A percentile compares a stretch with the other conserved stretches of the same genome.
Conservation (phyloP, 1,139 yeast species). For the Meyerozyma elateridarum region DNA sequence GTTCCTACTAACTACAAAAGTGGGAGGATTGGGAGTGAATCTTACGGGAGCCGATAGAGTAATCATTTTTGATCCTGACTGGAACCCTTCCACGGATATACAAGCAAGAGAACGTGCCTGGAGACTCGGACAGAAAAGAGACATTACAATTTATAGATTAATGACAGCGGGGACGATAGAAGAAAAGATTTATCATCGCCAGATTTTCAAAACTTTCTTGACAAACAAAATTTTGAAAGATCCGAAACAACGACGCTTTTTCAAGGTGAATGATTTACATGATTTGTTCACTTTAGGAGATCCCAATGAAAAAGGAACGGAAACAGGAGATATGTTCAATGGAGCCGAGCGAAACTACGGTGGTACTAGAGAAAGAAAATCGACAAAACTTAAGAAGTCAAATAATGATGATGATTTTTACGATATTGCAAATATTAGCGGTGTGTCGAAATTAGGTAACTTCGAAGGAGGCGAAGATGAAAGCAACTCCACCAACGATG, state of each 20-base stretch:
- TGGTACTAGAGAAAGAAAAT: slow-evolving; percentile 25
- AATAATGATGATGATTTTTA: slow-evolving; percentile 52
- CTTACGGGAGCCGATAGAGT: slow-evolving; percentile 94
- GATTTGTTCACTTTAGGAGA: slow-evolving; percentile 85
- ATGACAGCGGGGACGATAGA: slow-evolving; percentile 96
- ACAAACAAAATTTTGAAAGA: slow-evolving; percentile 93
- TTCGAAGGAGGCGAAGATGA: slow-evolving; percentile 42
- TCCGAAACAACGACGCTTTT: slow-evolving; percentile 90
- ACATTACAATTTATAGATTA: slow-evolving; percentile 85
- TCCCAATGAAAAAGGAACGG: slow-evolving; percentile 59
- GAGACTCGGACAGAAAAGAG: slow-evolving; percentile 92
- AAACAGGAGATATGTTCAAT: slow-evolving; percentile 60
- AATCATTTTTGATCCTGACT: slow-evolving; percentile 92
- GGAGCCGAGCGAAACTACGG: slow-evolving; percentile 42
- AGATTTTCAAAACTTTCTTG: slow-evolving; percentile 89
- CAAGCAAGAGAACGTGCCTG: slow-evolving; percentile 97
- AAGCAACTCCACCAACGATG: slow-evolving; percentile 39
- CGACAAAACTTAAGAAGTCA: slow-evolving; percentile 22
- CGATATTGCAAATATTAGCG: slow-evolving; percentile 48
- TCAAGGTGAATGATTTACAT: slow-evolving; percentile 86
- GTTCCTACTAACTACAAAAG: slow-evolving; percentile 85
- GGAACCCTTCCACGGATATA: slow-evolving; percentile 97
- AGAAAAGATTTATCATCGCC: slow-evolving; percentile 94
- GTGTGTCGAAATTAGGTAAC: slow-evolving; percentile 50
- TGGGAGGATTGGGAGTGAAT: slow-evolving; percentile 93